A percentile compares a stretch with the other conserved stretches of the same genome.
These are phyloP conservation scores for Alternaria sp. DNA, from an alignment of 2,329 filamentous ascomycete genomes.

Conservation along the genomic window DNA sequence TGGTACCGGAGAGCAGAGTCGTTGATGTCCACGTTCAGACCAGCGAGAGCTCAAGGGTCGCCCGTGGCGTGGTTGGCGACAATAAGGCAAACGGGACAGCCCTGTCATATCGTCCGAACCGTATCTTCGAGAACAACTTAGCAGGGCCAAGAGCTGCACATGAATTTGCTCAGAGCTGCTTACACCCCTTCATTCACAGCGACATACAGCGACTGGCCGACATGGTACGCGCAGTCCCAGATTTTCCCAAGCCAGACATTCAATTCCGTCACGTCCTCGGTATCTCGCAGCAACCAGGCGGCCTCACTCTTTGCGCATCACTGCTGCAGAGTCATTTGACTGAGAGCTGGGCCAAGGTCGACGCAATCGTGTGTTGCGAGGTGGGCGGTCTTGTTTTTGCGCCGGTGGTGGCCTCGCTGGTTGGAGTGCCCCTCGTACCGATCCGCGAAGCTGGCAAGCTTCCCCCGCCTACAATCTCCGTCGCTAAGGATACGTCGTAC, in stretches of 20 bases:
- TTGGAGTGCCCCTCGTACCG: slow-evolving; percentile 57
- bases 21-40: slow-evolving; percentile 63
- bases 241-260: slow-evolving; percentile 62
- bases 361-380: slow-evolving; percentile 63
- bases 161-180: slow-evolving; percentile 52
- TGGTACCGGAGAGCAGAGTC: slow-evolving; percentile 62
- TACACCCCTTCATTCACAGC: slow-evolving; percentile 59
- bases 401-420: slow-evolving; percentile 56
- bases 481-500: slow-evolving; percentile 59
- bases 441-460: slow-evolving; percentile 67
- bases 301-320: slow-evolving; percentile 61
- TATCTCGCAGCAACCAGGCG: slow-evolving; percentile 62
- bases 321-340: slow-evolving; percentile 59
- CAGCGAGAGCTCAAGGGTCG: slow-evolving; percentile 47
- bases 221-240: slow-evolving; percentile 60
- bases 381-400: slow-evolving; percentile 66
- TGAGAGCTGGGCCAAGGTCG: slow-evolving; percentile 58
- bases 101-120: slow-evolving; percentile 49
- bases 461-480: slow-evolving; percentile 63
- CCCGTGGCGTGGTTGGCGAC: slow-evolving; percentile 45
- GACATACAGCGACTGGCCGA: slow-evolving; percentile 57
- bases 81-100: slow-evolving; percentile 19
- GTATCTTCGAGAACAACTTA: slow-evolving; percentile 63
- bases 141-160: slow-evolving; percentile 51
- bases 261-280: slow-evolving; percentile 67